Base-by-base conservation (phyloP, 768 basidiomycete species). In the Phylloporus arenicola region DNA sequence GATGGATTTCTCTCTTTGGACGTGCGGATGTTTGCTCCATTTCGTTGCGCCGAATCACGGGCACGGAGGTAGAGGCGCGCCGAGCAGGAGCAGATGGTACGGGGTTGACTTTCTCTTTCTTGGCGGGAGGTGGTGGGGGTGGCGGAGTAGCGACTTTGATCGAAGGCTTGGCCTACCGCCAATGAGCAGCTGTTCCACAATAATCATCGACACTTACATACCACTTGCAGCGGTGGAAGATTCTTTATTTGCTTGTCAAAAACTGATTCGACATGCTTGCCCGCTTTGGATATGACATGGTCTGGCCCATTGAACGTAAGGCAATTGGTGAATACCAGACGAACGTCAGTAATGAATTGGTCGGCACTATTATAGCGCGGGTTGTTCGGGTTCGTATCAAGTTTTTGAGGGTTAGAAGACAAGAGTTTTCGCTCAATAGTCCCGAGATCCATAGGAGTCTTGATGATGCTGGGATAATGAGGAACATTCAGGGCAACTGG, bases 1-100 rank as follows among this genome's bases (percentile, higher is more conserved):
- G 91, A 63, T 97, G 95, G 25, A 97, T 94, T 68, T 99, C 96
- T 47, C 96, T 89, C 72, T 97, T 98, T 2, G 95, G 95, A n/a
- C 96, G 83, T 20, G 80, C 79, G 22, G 76, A 64, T 20, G 69
- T 74, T 51, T 68, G 65, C 25, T 78, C 75, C 13, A 67, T 67
- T 6, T 91, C 89, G 22, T 83, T 86, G 41, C 92, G 88, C 48
- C 92, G 81, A 57, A 92, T 88, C 50, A 82, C 81, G 37, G 92
- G 91, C 3, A 90, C 76, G 10, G 89, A 85, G 3, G 87, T 83
- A 14, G 92, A 94, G 1, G 84, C 73, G 47, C 90, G 83, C 24
- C 92, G 83, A 34, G 71, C 73, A 35, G 78, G 67, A 14, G 73
- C 73, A 3, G 71, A 65, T 27, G 68, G 65, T 9, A 73, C 67